Percentiles rank a stretch among this genome's conserved stretches.
These are phyloP conservation scores for Skeletonema potamos DNA, from an alignment of 108 stramenopile species.

Conservation along the genomic window DNA sequence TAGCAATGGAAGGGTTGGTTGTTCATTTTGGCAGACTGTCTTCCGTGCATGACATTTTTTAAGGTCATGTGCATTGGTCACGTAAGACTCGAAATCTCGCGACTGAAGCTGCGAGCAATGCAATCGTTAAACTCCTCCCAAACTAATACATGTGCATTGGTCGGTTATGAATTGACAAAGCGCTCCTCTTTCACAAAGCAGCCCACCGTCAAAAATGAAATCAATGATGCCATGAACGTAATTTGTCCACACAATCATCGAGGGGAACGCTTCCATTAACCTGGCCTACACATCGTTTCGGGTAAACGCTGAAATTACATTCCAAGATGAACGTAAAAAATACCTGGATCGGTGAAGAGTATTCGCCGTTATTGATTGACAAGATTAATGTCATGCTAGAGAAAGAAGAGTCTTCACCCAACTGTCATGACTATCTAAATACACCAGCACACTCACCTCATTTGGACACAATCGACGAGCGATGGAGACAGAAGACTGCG, in stretches of 20 bases:
- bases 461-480: conserved; percentile 22
- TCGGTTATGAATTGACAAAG: background rate
- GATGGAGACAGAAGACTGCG: conserved; percentile 34
- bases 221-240: background rate
- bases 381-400: conserved; percentile 14
- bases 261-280: too few relatives aligned
- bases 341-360: conserved; percentile 7
- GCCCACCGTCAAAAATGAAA: background rate
- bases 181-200: background rate
- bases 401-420: conserved; percentile 1
- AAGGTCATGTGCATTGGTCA: background rate
- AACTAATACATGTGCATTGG: background rate
- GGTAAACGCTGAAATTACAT: too few relatives aligned
- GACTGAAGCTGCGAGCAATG: background rate
- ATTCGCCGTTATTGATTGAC: conserved; percentile 11
- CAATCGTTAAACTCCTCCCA: background rate
- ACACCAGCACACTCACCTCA: background rate
- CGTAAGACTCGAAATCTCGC: background rate
- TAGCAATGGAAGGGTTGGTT: too few relatives aligned
- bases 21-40: too few relatives aligned
- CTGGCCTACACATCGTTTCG: too few relatives aligned
- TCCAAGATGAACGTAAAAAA: background rate
- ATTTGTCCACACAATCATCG: too few relatives aligned
- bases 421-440: conserved; percentile 15
- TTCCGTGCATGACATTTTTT: too few relatives aligned